Base-by-base conservation (phyloP, 2,329 filamentous ascomycete genomes). In the Ceratocystis diversiconidia region DNA sequence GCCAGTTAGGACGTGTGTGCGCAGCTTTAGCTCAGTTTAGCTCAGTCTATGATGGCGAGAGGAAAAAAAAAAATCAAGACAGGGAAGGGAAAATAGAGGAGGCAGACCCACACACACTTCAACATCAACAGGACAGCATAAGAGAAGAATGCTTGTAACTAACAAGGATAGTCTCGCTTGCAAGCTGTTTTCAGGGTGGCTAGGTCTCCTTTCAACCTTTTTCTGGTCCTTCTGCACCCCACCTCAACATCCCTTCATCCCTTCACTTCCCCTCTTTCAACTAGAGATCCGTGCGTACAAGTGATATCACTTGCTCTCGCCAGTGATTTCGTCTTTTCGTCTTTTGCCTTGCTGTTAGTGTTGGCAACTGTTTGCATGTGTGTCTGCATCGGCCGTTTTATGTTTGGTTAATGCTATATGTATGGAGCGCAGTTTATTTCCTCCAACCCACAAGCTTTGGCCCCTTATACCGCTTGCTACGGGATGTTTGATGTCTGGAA, bases 241-340 rank as follows among this genome's bases (percentile, higher is more conserved):
- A 57, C 22, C 30, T 28, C 25, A 17, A 2, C 15, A 17, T 6
- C 52, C 22, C 10, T 8, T 55, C 50, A 15, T 48, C 19, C 44
- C 44, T 30, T 30, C 52, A 28, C 52, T 57, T 57, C 52, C 52
- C 52, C 52, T 57, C 52, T 57, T 57, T 57, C 25, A 57, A 57
- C 10, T 30, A 17, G 52, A 57, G 52, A 30, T 57, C 52, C 52
- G 52, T 57, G 52, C 52, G 15, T 12, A 12, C 36, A 22, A 30
- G 10, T 57, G 52, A 57, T 57, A 32, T 57, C 52, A 57, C 50
- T 22, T 25, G 19, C 50, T 1, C 10, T 10, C 8, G 8, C 32
- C 8, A 41, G 10, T 41, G 36, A 41, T 41, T 41, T 12, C 36
- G 12, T 12, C 32, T 28, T 28, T 28, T 28, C 28, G 1, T 28